These are phyloP conservation scores for Chlorencoelia australis DNA, from an alignment of 2,329 filamentous ascomycete genomes.

Conservation along the genomic window DNA sequence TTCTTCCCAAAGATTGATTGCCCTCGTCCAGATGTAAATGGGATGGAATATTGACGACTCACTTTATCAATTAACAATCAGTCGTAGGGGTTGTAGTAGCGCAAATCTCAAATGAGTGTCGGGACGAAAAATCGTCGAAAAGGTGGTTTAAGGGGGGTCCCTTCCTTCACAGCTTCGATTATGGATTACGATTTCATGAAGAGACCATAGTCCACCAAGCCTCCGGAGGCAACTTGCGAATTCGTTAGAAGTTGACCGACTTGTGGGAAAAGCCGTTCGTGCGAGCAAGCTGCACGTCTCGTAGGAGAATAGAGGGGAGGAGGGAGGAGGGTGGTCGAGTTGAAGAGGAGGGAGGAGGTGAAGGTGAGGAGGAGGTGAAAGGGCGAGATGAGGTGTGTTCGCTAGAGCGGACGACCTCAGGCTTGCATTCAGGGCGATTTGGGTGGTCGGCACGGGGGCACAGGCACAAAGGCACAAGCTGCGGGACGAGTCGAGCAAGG, in stretches of 20 bases:
- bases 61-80: constrained; percentile 25
- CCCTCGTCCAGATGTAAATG: constrained; percentile 3
- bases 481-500: too few species aligned
- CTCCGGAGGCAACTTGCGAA: constrained; percentile 24
- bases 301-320: constrained; percentile 4
- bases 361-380: background rate
- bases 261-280: constrained; percentile 8
- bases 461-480: too few species aligned
- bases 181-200: constrained; percentile 20
- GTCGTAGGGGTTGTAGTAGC: constrained; percentile 13
- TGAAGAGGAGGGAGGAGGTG: constrained; percentile 1
- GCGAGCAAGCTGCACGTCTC: constrained; percentile 17
- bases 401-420: too few species aligned
- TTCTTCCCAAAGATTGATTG: background rate
- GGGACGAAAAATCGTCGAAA: constrained; percentile 28
- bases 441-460: too few species aligned
- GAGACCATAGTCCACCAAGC: constrained; percentile 25
- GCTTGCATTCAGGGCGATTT: too few species aligned
- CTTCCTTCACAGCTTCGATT: constrained; percentile 18
- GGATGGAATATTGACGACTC: constrained; percentile 13
- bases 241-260: constrained; percentile 9
- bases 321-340: constrained; percentile 1
- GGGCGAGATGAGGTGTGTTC: background rate
- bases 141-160: constrained; percentile 7
- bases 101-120: constrained; percentile 27